A percentile compares a stretch with the other conserved stretches of the same genome.
Conservation (phyloP, 2,329 filamentous ascomycete genomes). For the Penicillium janthinellum region DNA sequence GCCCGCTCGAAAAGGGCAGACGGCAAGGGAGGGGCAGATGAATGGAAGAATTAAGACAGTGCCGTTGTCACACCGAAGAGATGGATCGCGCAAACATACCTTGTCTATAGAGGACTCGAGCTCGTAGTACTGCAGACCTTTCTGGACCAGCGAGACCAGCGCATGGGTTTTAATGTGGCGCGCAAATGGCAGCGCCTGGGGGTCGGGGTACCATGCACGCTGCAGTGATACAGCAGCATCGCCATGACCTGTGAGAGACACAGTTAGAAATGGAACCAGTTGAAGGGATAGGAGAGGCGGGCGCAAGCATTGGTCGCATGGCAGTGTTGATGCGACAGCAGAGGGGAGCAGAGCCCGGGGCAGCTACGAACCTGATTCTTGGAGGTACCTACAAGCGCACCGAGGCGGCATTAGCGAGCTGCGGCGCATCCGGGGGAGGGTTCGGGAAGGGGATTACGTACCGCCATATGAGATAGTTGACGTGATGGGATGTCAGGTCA, state of each 20-base stretch:
- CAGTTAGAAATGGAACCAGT: constrained; percentile 17
- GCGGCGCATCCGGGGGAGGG: constrained; percentile 13
- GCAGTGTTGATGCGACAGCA: neutral
- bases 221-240: constrained; percentile 63
- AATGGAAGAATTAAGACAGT: constrained; percentile 1
- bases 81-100: constrained; percentile 37
- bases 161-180: constrained; percentile 60
- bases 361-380: constrained; percentile 54
- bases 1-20: constrained; percentile 3
- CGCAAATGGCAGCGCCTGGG: constrained; percentile 63
- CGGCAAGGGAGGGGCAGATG: neutral
- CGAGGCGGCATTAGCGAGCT: constrained; percentile 16
- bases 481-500: constrained; percentile 57
- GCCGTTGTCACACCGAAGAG: neutral
- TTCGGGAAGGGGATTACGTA: constrained; percentile 41
- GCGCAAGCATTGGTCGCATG: constrained; percentile 2
- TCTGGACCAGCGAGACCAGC: constrained; percentile 64
- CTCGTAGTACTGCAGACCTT: constrained; percentile 60
- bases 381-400: constrained; percentile 50
- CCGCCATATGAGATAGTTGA: constrained; percentile 71
- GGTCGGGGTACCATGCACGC: constrained; percentile 64
- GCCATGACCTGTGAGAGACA: constrained; percentile 51
- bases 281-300: neutral
- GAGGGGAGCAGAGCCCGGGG: constrained; percentile 17
- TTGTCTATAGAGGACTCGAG: constrained; percentile 52